A percentile compares a stretch with the other conserved stretches of the same genome.
These are phyloP conservation scores for Aphanocladium album DNA, from an alignment of 2,329 filamentous ascomycete genomes.

Conservation along the genomic window DNA sequence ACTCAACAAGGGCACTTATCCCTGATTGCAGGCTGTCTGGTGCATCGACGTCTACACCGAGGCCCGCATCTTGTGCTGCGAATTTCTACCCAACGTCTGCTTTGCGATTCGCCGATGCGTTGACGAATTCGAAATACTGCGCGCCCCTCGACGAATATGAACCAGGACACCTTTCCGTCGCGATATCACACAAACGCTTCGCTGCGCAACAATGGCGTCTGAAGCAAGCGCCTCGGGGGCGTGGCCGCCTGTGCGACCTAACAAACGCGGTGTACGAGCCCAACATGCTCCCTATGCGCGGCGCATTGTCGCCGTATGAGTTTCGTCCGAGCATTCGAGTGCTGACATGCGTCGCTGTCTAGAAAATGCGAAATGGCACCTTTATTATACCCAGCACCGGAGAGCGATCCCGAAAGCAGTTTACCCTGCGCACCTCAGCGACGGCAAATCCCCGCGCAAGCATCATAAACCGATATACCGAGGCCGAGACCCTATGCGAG, in stretches of 20 bases:
- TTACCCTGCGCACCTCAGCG: slow-evolving; percentile 62
- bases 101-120: neutral
- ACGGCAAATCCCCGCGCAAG: slow-evolving; percentile 24
- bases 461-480: slow-evolving; percentile 12
- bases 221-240: slow-evolving; percentile 7
- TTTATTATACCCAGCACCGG: slow-evolving; percentile 84
- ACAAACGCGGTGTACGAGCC: slow-evolving; percentile 10
- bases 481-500: slow-evolving; percentile 16
- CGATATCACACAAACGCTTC: neutral
- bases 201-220: slow-evolving; percentile 6
- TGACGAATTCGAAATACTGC: neutral
- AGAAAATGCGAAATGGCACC: slow-evolving; percentile 78
- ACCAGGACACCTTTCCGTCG: neutral
- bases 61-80: neutral
- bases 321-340: neutral
- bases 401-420: slow-evolving; percentile 73
- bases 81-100: neutral
- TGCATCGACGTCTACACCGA: neutral
- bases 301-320: neutral
- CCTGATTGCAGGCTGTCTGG: neutral
- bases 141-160: neutral
- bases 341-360: slow-evolving; percentile 10
- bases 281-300: neutral
- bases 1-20: neutral
- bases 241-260: slow-evolving; percentile 10